Evolutionary conservation across 2,329 filamentous ascomycete species (phyloP).

Genomic region (Fusarium acutatum): DNA sequence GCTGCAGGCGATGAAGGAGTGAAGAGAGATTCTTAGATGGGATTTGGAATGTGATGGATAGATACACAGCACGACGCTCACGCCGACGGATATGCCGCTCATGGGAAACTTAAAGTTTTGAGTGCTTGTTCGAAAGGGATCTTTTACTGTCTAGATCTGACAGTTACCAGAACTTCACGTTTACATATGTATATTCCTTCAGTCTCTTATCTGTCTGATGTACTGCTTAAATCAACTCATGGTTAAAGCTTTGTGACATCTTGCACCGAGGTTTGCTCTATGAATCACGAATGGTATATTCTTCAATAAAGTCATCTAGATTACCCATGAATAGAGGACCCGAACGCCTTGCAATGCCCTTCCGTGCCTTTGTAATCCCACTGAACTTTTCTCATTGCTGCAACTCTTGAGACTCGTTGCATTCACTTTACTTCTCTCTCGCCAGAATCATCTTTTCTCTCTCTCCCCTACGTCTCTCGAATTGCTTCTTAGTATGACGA

Average conservation of each 20-base stretch:
- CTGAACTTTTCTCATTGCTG: slow-evolving; percentile 16
- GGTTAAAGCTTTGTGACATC: not conserved
- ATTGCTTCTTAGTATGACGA: slow-evolving; percentile 87
- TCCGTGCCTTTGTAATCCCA: slow-evolving; percentile 32
- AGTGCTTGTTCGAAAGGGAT: slow-evolving; percentile 17
- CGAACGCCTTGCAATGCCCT: slow-evolving; percentile 49
- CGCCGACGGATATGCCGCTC: slow-evolving; percentile 32
- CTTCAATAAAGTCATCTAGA: slow-evolving; percentile 29
- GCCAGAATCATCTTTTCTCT: slow-evolving; percentile 93
- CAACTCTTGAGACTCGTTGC: slow-evolving; percentile 21
- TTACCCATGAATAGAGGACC: slow-evolving; percentile 35
- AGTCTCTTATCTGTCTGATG: not conserved
- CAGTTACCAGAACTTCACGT: slow-evolving; percentile 4
- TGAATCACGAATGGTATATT: slow-evolving; percentile 32
- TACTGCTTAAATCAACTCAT: not conserved
- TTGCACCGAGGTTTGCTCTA: not conserved
- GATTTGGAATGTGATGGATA: slow-evolving; percentile 28
- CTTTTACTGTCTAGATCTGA: slow-evolving; percentile 27
- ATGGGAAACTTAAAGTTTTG: slow-evolving; percentile 12
- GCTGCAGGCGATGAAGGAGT: slow-evolving; percentile 23
- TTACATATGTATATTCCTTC: not conserved
- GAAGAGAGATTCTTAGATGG: slow-evolving; percentile 27
- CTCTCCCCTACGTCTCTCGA: slow-evolving; percentile 76
- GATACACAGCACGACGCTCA: slow-evolving; percentile 35
- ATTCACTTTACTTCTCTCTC: slow-evolving; percentile 57